These are phyloP conservation scores for Eucalyptus curtisii DNA, from an alignment of 345 rosid species.

Conservation along the genomic window DNA sequence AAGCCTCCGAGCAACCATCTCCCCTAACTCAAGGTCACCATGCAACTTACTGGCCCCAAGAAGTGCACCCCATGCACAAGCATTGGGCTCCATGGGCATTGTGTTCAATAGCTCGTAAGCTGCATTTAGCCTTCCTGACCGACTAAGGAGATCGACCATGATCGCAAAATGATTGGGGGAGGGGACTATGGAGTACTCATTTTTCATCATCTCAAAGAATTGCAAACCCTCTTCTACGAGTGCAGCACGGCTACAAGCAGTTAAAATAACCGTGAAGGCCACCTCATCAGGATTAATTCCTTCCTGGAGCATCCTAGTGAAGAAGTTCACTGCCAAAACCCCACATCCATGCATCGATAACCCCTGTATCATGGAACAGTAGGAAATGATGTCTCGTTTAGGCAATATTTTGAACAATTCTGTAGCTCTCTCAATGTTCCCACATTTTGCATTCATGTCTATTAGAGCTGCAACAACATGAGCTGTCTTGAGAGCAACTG, in stretches of 20 bases:
- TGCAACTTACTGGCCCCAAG: slow-evolving; percentile 51
- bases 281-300: slow-evolving; percentile 48
- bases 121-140: slow-evolving; percentile 35
- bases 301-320: slow-evolving; percentile 51
- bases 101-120: slow-evolving; percentile 43
- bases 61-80: slow-evolving; percentile 66
- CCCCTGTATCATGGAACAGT: slow-evolving; percentile 67
- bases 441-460: slow-evolving; percentile 81
- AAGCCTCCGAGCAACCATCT: slow-evolving; percentile 30
- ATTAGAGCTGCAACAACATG: slow-evolving; percentile 53
- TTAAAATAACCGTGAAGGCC: slow-evolving; percentile 59
- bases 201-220: slow-evolving; percentile 39
- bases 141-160: slow-evolving; percentile 58
- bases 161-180: slow-evolving; percentile 57
- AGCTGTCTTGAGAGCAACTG: slow-evolving; percentile 17
- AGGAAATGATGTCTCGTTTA: slow-evolving; percentile 27
- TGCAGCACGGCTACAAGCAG: slow-evolving; percentile 46
- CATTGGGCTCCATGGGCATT: slow-evolving; percentile 46
- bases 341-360: slow-evolving; percentile 44
- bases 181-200: slow-evolving; percentile 26
- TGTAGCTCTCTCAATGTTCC: slow-evolving; percentile 48
- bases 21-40: slow-evolving; percentile 41
- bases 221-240: slow-evolving; percentile 49
- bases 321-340: slow-evolving; percentile 31
- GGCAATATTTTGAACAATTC: slow-evolving; percentile 44